Percentiles rank a stretch among this genome's conserved stretches.
Conservation (phyloP, 306 rosid genomes). For the Citrullus mucosospermus region DNA sequence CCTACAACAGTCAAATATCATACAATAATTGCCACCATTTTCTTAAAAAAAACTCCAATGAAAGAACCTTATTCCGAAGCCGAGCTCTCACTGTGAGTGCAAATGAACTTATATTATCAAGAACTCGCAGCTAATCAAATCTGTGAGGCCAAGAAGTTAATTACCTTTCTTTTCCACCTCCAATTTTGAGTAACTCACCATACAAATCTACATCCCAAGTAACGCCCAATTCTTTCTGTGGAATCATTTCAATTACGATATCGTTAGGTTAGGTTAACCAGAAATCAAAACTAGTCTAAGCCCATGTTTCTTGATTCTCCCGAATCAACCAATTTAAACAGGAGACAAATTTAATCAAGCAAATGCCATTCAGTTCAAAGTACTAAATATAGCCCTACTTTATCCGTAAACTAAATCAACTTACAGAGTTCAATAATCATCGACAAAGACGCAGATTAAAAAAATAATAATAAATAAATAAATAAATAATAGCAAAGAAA, state of each 20-base stretch:
- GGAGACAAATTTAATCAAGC: not conserved
- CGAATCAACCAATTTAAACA: not conserved
- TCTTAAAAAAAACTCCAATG: not conserved
- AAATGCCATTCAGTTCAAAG: not conserved
- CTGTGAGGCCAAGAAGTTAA: not conserved
- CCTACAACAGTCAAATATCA: slow-evolving; percentile 24
- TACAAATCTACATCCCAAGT: slow-evolving; percentile 94
- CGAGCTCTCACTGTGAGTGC: not conserved
- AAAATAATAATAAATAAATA: too few relatives aligned
- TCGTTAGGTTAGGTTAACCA: not conserved
- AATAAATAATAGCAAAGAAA: not conserved
- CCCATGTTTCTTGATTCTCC: not conserved
- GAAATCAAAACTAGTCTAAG: not conserved
- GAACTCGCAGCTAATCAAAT: not conserved
- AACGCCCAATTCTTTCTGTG: slow-evolving; percentile 74
- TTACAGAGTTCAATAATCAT: not conserved
- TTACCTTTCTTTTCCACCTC: slow-evolving; percentile 98
- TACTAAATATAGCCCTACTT: not conserved
- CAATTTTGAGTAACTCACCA: slow-evolving; percentile 91
- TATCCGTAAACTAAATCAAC: not conserved
- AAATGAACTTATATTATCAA: not conserved
- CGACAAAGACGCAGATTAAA: not conserved
- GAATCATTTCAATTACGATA: slow-evolving; percentile 4
- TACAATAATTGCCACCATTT: not conserved
- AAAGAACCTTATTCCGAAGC: not conserved